These are phyloP conservation scores for Rhizopus microsporus DNA, from an alignment of 371 early-diverging fungal genomes.

Conservation along the genomic window DNA sequence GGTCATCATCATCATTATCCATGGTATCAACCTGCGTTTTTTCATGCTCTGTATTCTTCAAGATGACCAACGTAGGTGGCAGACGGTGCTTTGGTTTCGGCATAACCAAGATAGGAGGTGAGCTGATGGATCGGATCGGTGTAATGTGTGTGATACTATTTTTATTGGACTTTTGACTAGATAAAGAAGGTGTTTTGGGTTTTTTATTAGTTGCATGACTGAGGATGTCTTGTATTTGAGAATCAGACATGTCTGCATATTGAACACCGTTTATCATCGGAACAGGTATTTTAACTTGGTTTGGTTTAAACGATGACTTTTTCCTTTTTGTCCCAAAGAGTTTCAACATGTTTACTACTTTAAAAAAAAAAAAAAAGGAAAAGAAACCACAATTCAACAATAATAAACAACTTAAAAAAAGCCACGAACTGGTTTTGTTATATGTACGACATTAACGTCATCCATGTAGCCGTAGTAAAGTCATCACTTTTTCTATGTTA, in stretches of 20 bases:
- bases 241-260: conserved; percentile 18
- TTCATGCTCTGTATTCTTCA: conserved; percentile 14
- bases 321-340: conserved; percentile 9
- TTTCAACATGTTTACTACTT: conserved; percentile 2
- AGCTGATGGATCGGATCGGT: conserved; percentile 15
- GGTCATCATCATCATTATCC: conserved; percentile 8
- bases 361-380: background rate
- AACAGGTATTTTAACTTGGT: conserved; percentile 17
- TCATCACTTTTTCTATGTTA: background rate
- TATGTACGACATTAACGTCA: conserved; percentile 14
- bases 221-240: conserved; percentile 13
- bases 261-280: conserved; percentile 17
- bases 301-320: conserved; percentile 9
- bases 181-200: background rate
- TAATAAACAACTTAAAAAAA: background rate
- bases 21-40: conserved; percentile 19
- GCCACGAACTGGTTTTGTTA: background rate
- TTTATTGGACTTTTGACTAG: conserved; percentile 8
- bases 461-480: conserved; percentile 1
- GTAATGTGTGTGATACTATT: background rate
- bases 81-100: conserved; percentile 22
- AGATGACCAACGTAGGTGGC: conserved; percentile 16
- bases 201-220: conserved; percentile 7
- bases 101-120: conserved; percentile 19
- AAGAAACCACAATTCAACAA: background rate